Evolutionary conservation across 148 eudicot genomes (phyloP).

Genomic region (Nyssa sinensis): DNA sequence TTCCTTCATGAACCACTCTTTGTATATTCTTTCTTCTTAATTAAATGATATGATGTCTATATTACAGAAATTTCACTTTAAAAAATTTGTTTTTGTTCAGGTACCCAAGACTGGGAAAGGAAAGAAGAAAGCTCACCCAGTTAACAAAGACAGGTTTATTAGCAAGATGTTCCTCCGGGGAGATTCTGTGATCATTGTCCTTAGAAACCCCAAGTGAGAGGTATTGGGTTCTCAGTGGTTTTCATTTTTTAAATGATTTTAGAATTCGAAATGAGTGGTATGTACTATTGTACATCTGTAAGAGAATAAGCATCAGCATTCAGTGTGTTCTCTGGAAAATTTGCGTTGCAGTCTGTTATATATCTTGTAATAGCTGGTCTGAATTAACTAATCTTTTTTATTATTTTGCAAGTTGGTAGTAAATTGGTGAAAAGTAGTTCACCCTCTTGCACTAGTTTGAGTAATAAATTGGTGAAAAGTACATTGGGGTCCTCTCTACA

Average conservation of each 20-base stretch:
- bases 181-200: slow-evolving; percentile 90
- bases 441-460: neutral
- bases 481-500: neutral
- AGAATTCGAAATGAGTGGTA: neutral
- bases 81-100: slow-evolving; percentile 27
- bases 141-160: slow-evolving; percentile 86
- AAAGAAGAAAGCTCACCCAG: slow-evolving; percentile 88
- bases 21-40: neutral
- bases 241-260: no score
- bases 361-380: neutral
- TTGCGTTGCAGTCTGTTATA: neutral
- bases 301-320: no score
- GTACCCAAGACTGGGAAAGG: slow-evolving; percentile 96
- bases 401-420: neutral
- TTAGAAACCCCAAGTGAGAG: slow-evolving; percentile 79
- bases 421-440: neutral
- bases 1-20: neutral
- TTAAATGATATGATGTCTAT: neutral
- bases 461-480: neutral
- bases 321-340: neutral
- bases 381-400: neutral
- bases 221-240: slow-evolving; percentile 15
- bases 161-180: slow-evolving; percentile 98
- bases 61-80: neutral
- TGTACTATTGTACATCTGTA: neutral